Percentiles rank a stretch among this genome's conserved stretches.
Evolutionary conservation across 495 filamentous ascomycete genomes (phyloP).

Genomic region (Penicillium arizonense): DNA sequence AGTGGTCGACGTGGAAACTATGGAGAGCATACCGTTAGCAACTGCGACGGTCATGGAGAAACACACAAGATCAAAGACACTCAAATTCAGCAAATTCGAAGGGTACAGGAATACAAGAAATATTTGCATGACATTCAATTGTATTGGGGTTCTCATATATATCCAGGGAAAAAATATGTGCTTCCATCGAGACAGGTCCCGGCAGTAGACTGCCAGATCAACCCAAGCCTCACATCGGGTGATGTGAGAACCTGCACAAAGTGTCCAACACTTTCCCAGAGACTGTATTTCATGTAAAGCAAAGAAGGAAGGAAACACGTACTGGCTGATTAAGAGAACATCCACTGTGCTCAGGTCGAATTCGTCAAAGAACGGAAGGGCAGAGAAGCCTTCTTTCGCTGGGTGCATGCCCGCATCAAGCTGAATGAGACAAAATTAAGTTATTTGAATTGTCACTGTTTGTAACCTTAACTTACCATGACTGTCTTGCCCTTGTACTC

Average conservation of each 20-base stretch:
- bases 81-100: neutral
- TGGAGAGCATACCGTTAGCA: constrained; percentile 23
- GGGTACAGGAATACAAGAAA: constrained; percentile 25
- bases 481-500: constrained; percentile 99
- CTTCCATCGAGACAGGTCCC: neutral
- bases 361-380: constrained; percentile 96
- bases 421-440: constrained; percentile 43
- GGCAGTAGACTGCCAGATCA: neutral
- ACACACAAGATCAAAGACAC: neutral
- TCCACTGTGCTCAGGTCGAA: constrained; percentile 97
- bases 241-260: neutral
- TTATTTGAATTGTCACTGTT: neutral
- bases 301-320: constrained; percentile 44
- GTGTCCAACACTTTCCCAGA: constrained; percentile 1
- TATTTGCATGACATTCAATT: constrained; percentile 22
- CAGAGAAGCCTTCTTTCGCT: constrained; percentile 92
- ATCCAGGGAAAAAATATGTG: constrained; percentile 14
- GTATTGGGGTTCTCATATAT: constrained; percentile 36
- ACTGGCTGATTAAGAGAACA: constrained; percentile 97
- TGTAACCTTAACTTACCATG: constrained; percentile 66
- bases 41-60: neutral
- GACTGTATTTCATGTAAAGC: neutral
- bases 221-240: constrained; percentile 4
- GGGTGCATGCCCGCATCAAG: constrained; percentile 97
- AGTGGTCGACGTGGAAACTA: constrained; percentile 98